Conservation (phyloP, 2,329 filamentous ascomycete species). For the Alternaria gaisen region DNA sequence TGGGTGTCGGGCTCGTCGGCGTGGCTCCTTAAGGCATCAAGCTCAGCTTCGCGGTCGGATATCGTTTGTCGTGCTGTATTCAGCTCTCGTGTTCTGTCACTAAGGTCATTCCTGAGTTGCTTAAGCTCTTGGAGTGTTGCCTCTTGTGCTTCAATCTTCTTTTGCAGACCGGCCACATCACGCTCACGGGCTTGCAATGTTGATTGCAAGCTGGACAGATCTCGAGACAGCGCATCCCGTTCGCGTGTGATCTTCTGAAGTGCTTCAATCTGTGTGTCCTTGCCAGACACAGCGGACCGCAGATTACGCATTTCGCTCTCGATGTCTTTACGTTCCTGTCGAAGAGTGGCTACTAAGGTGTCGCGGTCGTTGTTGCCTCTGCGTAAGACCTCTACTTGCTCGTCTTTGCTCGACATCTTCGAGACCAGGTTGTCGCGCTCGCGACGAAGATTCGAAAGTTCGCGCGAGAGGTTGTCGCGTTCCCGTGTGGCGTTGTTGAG, state of each 20-base stretch:
- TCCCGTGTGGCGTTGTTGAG: constrained; percentile 42
- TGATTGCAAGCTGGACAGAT: constrained; percentile 42
- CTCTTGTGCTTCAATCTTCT: constrained; percentile 45
- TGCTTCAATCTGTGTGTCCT: constrained; percentile 48
- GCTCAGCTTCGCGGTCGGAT: constrained; percentile 48
- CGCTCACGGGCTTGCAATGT: constrained; percentile 46
- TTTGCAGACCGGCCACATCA: constrained; percentile 41
- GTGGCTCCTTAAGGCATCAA: constrained; percentile 47
- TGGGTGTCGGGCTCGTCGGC: constrained; percentile 52
- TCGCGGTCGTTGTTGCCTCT: constrained; percentile 42
- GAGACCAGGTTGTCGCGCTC: constrained; percentile 39
- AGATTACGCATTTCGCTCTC: constrained; percentile 35
- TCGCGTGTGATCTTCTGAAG: constrained; percentile 48
- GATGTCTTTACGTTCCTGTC: constrained; percentile 35
- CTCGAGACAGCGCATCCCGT: constrained; percentile 40
- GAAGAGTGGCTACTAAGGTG: constrained; percentile 39
- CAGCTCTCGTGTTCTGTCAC: constrained; percentile 47
- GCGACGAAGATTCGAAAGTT: constrained; percentile 43
- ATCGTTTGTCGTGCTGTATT: constrained; percentile 47
- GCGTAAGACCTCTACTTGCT: constrained; percentile 42
- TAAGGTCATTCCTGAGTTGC: constrained; percentile 37
- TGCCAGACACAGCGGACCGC: constrained; percentile 40
- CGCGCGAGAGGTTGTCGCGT: constrained; percentile 37
- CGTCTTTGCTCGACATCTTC: constrained; percentile 41
- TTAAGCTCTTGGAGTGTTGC: constrained; percentile 42